Evolutionary conservation across 345 rosid species (phyloP), one percentile per base, ranked within the genome.

Genomic region (Citrus cavaleriei): DNA sequence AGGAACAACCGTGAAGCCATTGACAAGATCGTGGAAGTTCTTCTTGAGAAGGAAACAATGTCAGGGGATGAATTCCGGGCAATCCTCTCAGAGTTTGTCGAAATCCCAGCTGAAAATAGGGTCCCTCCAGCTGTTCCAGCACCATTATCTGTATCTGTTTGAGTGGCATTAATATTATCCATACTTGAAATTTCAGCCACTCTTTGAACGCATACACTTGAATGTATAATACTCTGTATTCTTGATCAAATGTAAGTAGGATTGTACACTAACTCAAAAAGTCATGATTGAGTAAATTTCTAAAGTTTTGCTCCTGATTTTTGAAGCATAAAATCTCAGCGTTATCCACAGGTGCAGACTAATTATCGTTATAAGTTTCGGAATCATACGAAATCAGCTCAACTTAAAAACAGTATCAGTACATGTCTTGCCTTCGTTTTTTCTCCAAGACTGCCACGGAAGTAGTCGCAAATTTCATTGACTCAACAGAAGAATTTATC

Each of bases 1-100:
- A 91, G 80, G 89, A 88, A 86, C 91, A 96, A 96, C 87, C 94
- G 98, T 0, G 99, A 96, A 85, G 99, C 99, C 25, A 93, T 96
- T 37, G 98, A 96, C 83, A 96, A 96, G 86, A 79, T 96, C 3
- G 98, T 94, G 21, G 99, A 96, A 83, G 97, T 96, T 77, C 92
- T 96, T 24, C 88, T 94, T 0, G 97, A 96, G 92, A 94, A 93
- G 79, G 99, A 96, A 83, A 94, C 98, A 4, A 93, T 94, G 83
- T 74, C 85, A 0, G 98, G 98, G 0, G 97, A 96, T 8, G 98
- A 96, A 80, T 96, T 96, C 91, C 77, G 98, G 49, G 97, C 99
- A 51, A 94, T 96, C 77, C 95, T 96, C 32, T 91, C 99, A 0
- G 97, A 94, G 79, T 96, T 96, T 80, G 91, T 86, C 0, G 99